phyloP scores from a whole-genome alignment of 2,329 filamentous ascomycete genomes.

The Ceratocystis eucalypticola region DNA sequence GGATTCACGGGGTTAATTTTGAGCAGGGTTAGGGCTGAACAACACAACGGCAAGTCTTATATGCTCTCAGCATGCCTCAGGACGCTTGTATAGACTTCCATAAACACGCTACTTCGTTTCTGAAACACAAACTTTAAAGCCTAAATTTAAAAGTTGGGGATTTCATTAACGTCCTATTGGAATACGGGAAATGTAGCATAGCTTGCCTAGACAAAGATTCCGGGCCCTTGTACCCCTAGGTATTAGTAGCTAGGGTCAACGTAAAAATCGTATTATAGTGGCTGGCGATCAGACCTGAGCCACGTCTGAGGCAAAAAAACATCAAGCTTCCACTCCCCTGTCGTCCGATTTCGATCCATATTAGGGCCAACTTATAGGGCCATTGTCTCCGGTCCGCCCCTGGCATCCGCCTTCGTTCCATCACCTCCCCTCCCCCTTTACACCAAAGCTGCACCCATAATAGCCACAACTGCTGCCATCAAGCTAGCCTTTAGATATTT shows the following conservation, averaged over 20 bases:
- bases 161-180: background rate
- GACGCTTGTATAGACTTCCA: too few relatives aligned
- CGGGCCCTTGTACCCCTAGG: too few relatives aligned
- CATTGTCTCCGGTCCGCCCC: too few relatives aligned
- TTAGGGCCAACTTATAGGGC: background rate
- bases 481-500: background rate
- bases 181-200: too few relatives aligned
- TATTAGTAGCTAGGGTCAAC: background rate
- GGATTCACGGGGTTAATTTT: background rate
- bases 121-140: background rate
- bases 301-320: background rate
- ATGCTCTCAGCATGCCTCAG: too few relatives aligned
- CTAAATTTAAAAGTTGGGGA: background rate
- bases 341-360: background rate
- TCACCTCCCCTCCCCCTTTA: background rate
- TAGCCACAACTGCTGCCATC: constrained; percentile 1
- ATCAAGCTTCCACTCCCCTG: background rate
- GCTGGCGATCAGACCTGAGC: background rate
- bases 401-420: background rate
- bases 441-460: background rate
- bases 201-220: too few relatives aligned
- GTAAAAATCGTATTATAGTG: background rate
- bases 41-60: too few relatives aligned
- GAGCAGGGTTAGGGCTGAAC: background rate
- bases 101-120: background rate